Conservation (phyloP, 805 yeast species). For the Kazachstania bromeliacearum region DNA sequence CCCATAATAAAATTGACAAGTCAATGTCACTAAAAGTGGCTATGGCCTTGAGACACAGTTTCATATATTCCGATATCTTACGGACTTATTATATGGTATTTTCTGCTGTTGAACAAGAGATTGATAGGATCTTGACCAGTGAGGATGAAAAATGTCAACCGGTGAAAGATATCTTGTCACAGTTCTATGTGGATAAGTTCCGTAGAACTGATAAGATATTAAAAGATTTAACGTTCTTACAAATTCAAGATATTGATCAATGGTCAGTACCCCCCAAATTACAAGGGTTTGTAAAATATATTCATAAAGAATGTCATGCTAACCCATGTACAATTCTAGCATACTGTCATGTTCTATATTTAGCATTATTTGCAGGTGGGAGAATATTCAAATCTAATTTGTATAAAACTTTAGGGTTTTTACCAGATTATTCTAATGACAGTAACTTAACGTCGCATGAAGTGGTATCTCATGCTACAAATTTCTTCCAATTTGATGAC, state of each 20-base stretch:
- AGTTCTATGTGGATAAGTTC: conserved; percentile 63
- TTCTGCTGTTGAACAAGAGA: conserved; percentile 46
- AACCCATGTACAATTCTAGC: conserved; percentile 69
- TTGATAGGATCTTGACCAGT: conserved; percentile 37
- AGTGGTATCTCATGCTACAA: conserved; percentile 55
- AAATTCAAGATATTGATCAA: conserved; percentile 26
- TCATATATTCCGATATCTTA: conserved; percentile 71
- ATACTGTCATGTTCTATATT: conserved; percentile 75
- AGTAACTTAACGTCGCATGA: conserved; percentile 33
- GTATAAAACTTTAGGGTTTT: conserved; percentile 56
- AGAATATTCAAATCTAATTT: conserved; percentile 59
- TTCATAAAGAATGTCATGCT: conserved; percentile 40
- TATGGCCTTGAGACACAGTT: conserved; percentile 64
- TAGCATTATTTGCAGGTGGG: conserved; percentile 85
- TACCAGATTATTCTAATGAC: conserved; percentile 48
- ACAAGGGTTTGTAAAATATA: conserved; percentile 53
- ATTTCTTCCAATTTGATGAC: conserved; percentile 42
- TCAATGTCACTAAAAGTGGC: conserved; percentile 62
- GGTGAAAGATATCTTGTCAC: conserved; percentile 36
- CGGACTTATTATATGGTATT: conserved; percentile 66
- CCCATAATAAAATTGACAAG: conserved; percentile 63
- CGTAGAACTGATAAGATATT: conserved; percentile 49
- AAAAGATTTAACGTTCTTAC: conserved; percentile 57
- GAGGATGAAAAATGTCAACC: neutral
- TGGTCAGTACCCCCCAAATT: conserved; percentile 35